Base-by-base conservation (phyloP, 2,329 filamentous ascomycete species). In the Colletotrichum truncatum region DNA sequence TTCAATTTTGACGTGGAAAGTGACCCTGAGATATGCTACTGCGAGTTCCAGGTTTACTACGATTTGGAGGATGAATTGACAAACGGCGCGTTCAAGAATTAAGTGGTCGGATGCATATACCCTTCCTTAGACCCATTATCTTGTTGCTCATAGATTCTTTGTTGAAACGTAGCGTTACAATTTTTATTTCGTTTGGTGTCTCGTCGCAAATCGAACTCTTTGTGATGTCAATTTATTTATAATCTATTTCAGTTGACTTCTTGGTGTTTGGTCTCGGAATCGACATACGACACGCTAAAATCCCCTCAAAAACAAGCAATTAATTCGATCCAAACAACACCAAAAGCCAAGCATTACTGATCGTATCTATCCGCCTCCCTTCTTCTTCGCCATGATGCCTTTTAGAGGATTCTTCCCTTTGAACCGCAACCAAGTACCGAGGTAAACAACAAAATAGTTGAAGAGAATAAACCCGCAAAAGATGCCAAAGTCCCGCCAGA, bases 401-500 rank as follows among this genome's bases (percentile, higher is more conserved):
- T 74, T 76, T 3, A 81, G 43, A 0, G 78, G 78, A 23, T 80
- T 81, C 71, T 73, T 80, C 0, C 75, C 78, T 38, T 73, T 72
- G 64, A 81, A 82, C n/a, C 72, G 71, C 53, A 80, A 38, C 72
- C 74, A 82, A 0, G 80, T 82, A 4, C 76, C 74, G 0, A 78
- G 18, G 48, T 76, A 82, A 0, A 82, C 74, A 2, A 82, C 46
- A 1, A 61, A 67, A 55, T 80, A 91, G 67, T 93, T 92, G 72
- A 91, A 92, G 2, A 84, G 73, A 18, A 90, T 86, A 70, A 86
- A 92, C 0, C 80, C 87, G 73, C 83, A 87, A 69, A 90, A 88
- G 54, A 91, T 87, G 2, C 89, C 81, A 75, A 90, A 92, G 64
- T 91, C 79, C 10, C 89, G 77, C 90, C 90, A 92, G 48, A 89